A percentile compares a stretch with the other conserved stretches of the same genome.
These are phyloP conservation scores for Claviceps lovelessii DNA, from an alignment of 2,329 filamentous ascomycete species.

Conservation along the genomic window DNA sequence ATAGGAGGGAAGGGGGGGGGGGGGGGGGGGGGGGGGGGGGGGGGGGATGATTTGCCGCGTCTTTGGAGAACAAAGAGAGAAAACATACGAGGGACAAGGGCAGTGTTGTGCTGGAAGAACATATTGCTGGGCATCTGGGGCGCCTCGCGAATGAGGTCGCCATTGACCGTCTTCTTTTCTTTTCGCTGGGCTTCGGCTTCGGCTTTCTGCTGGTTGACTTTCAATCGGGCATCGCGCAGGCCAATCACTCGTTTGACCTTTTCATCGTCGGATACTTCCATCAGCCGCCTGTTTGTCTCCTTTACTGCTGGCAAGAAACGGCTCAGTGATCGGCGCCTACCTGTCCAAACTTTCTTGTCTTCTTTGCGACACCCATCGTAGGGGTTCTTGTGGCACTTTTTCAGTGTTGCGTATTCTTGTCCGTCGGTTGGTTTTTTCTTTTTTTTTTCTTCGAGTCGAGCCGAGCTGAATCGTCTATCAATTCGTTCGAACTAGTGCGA, in stretches of 20 bases:
- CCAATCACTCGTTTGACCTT: constrained; percentile 71
- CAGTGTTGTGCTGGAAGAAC: constrained; percentile 82
- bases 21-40: no score
- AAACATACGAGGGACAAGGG: constrained; percentile 48
- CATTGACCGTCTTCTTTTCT: constrained; percentile 39
- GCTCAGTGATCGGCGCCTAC: constrained; percentile 27
- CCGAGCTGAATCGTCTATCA: no score
- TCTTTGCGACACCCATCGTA: constrained; percentile 75
- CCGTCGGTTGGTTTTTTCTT: background rate
- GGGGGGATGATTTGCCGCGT: no score
- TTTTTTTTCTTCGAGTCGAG: no score
- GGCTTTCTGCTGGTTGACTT: constrained; percentile 61
- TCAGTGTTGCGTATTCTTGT: background rate
- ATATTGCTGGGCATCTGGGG: constrained; percentile 69
- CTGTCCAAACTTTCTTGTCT: constrained; percentile 78
- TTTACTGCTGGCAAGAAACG: background rate
- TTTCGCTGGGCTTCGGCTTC: constrained; percentile 44
- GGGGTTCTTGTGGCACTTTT: background rate
- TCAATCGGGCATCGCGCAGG: constrained; percentile 63
- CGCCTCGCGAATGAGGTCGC: constrained; percentile 60
- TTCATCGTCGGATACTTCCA: background rate
- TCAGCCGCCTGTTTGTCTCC: background rate
- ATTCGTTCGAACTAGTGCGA: background rate
- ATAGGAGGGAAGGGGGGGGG: no score
- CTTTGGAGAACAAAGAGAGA: no score